phyloP scores from a whole-genome alignment of 2,329 filamentous ascomycete genomes.

The Trichoderma atrobrunneum region DNA sequence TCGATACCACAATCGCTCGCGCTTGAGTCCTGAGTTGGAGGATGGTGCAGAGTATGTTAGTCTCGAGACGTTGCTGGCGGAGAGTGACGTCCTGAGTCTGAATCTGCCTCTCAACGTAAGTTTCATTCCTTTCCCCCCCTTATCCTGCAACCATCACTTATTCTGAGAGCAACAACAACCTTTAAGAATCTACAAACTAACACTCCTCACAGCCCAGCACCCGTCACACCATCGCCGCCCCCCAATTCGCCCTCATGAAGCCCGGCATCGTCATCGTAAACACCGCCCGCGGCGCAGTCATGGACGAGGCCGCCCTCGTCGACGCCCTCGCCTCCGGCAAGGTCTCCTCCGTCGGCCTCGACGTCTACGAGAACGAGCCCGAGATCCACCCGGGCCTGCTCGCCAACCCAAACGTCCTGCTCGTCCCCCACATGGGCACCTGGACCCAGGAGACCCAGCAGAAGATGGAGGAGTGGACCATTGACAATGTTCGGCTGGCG shows the following conservation, averaged over 20 bases:
- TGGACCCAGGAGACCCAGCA: slow-evolving; percentile 66
- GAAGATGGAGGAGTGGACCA: slow-evolving; percentile 73
- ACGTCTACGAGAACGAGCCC: slow-evolving; percentile 83
- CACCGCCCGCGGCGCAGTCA: slow-evolving; percentile 77
- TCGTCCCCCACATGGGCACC: slow-evolving; percentile 85
- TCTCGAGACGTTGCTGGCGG: slow-evolving; percentile 68
- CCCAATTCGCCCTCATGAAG: slow-evolving; percentile 76
- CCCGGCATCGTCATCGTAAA: slow-evolving; percentile 74
- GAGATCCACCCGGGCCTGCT: slow-evolving; percentile 70
- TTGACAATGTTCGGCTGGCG: slow-evolving; percentile 65
- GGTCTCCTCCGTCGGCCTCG: slow-evolving; percentile 69
- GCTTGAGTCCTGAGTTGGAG: slow-evolving; percentile 54
- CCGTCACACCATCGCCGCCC: slow-evolving; percentile 68
- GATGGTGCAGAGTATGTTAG: slow-evolving; percentile 64
- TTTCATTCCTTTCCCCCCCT: slow-evolving; percentile 23
- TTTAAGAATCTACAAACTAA: not conserved
- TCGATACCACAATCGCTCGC: slow-evolving; percentile 70
- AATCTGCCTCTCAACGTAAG: slow-evolving; percentile 79
- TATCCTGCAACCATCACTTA: not conserved
- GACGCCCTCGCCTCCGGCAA: slow-evolving; percentile 66
- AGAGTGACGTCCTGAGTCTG: slow-evolving; percentile 74
- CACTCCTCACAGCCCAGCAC: slow-evolving; percentile 52
- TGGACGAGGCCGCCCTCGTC: slow-evolving; percentile 78
- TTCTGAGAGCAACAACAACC: not conserved
- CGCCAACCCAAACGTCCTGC: slow-evolving; percentile 66